Evolutionary conservation across 2,329 filamentous ascomycete genomes (phyloP).

Genomic region (Aspergillus eucalypticola): DNA sequence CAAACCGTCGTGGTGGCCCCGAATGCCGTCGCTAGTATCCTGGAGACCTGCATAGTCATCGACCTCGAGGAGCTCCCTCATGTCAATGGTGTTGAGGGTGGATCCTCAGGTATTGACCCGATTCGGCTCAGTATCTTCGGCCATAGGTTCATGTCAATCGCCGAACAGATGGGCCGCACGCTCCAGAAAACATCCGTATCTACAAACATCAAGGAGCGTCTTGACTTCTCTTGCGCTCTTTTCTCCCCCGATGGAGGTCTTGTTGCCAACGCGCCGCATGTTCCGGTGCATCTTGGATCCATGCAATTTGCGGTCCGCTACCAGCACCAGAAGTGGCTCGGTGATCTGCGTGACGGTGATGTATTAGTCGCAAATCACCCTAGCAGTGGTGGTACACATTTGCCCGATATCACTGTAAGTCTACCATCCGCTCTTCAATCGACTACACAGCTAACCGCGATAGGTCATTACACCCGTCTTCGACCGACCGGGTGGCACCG

Average conservation of each 20-base stretch:
- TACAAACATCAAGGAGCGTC: constrained; percentile 78
- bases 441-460: background rate
- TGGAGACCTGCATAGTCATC: constrained; percentile 86
- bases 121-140: constrained; percentile 58
- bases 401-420: constrained; percentile 75
- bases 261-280: constrained; percentile 68
- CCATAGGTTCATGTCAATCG: constrained; percentile 61
- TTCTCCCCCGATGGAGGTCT: constrained; percentile 75
- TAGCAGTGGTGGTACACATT: constrained; percentile 78
- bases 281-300: constrained; percentile 77
- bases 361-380: constrained; percentile 84
- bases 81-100: constrained; percentile 16
- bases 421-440: constrained; percentile 17
- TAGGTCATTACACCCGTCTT: constrained; percentile 74
- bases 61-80: constrained; percentile 64
- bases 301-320: constrained; percentile 83
- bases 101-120: constrained; percentile 44
- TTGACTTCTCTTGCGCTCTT: constrained; percentile 81
- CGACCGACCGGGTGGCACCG: constrained; percentile 59
- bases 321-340: constrained; percentile 77
- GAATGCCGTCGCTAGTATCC: constrained; percentile 70
- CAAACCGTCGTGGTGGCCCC: constrained; percentile 92
- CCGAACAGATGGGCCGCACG: constrained; percentile 60
- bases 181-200: constrained; percentile 58
- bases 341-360: constrained; percentile 74